phyloP scores from a whole-genome alignment of 179 eudicot species.

The Drosera spatulata region DNA sequence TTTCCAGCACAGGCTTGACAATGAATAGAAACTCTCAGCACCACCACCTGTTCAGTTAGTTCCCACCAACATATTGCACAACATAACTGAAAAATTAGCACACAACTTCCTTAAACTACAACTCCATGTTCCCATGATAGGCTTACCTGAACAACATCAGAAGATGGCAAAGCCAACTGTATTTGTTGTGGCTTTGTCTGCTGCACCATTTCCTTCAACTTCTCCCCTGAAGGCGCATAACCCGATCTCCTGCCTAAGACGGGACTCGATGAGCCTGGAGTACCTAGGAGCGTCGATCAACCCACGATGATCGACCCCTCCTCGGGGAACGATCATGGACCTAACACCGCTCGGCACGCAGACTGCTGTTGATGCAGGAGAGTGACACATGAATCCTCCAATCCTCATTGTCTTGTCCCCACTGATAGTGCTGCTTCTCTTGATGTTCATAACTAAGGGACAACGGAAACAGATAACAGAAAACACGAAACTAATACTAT shows the following conservation, averaged over 20 bases:
- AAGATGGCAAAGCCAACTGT: not conserved
- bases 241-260: not conserved
- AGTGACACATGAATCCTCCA: constrained; percentile 46
- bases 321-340: constrained; percentile 28
- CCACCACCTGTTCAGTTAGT: constrained; percentile 43
- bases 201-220: not conserved
- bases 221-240: not conserved
- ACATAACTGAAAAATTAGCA: not conserved
- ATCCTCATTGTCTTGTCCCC: constrained; percentile 16
- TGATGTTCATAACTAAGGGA: constrained; percentile 10
- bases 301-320: constrained; percentile 9
- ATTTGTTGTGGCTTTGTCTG: not conserved
- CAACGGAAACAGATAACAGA: not conserved
- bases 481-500: no score
- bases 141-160: constrained; percentile 1
- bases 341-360: constrained; percentile 20
- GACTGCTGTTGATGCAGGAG: constrained; percentile 22
- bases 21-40: constrained; percentile 69
- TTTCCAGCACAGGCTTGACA: constrained; percentile 86
- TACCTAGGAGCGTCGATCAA: constrained; percentile 15
- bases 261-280: constrained; percentile 17
- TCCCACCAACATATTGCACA: not conserved
- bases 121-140: no score
- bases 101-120: not conserved
- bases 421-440: constrained; percentile 1